Base-by-base conservation (phyloP, 805 yeast genomes). In the Nakazawaea populi region DNA sequence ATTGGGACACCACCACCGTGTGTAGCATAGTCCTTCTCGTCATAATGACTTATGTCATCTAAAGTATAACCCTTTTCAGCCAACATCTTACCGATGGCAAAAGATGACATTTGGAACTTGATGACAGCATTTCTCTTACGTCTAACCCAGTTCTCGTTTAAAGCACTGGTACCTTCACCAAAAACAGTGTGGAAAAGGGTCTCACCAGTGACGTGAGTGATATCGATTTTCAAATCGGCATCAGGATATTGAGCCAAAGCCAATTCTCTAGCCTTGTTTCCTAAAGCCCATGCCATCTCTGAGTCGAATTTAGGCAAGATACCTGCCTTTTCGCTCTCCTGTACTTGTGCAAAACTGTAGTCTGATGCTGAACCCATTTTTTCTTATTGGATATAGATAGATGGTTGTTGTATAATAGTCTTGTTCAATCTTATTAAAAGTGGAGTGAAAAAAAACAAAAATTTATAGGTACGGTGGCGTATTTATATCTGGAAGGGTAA, bases 1-100 rank as follows among this genome's bases (percentile, higher is more conserved):
- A 80, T 63, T 9, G 84, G 83, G 46, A 80, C 72, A 35, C 77
- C 73, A 49, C 86, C 86, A 28, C 86, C 86, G 55, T 77, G 82
- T 32, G 70, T 62, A 8, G 82, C 80, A 56, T 70, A 79, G 10
- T 74, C 78, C 18, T 56, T 56, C 8, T 73, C 64, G 31, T 73
- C 70, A 18, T 77, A 63, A 49, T 68, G 72, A 40, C 64, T 62
- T 4, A 69, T 71, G 34, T 63, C 65, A 41, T 72, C 76, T 2
- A 72, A 49, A 6, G 75, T 65, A 46, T 69, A 64, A 2, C 64
- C 65, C 52, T 67, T 71, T 1, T 47, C 49, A 28, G 67, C 66
- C 51, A 75, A 63, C 57, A 73, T 74, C 44, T 66, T 66, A 6
- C 82, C 80, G 59, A 77, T 67, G 52, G 60, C 69, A 60, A 71